A percentile compares a stretch with the other conserved stretches of the same genome.
Evolutionary conservation across 2,329 filamentous ascomycete genomes (phyloP).

Genomic region (Aspergillus novofumigatus): DNA sequence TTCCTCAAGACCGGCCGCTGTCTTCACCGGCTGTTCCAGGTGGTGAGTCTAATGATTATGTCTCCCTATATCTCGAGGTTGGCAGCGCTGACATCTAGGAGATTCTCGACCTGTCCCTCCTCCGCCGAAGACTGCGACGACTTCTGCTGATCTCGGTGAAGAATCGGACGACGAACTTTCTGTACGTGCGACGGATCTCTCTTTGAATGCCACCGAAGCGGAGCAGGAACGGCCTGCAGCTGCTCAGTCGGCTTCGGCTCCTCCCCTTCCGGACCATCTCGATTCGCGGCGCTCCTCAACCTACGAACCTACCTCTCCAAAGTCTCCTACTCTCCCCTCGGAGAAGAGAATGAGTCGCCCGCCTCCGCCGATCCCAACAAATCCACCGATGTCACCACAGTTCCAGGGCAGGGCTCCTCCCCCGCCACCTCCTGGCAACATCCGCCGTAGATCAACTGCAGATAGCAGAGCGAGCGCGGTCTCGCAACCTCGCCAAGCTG

Average conservation of each 20-base stretch:
- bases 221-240: slow-evolving; percentile 39
- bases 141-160: slow-evolving; percentile 71
- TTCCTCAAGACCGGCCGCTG: slow-evolving; percentile 31
- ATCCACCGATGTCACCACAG: slow-evolving; percentile 31
- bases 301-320: slow-evolving; percentile 42
- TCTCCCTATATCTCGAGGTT: not conserved
- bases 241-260: slow-evolving; percentile 47
- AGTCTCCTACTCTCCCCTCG: slow-evolving; percentile 26
- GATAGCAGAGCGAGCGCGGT: slow-evolving; percentile 45
- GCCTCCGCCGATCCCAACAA: slow-evolving; percentile 38
- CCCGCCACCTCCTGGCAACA: slow-evolving; percentile 53
- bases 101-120: slow-evolving; percentile 61
- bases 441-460: slow-evolving; percentile 57
- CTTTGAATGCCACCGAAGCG: slow-evolving; percentile 39
- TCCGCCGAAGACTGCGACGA: slow-evolving; percentile 50
- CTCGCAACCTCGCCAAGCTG: slow-evolving; percentile 44
- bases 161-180: slow-evolving; percentile 87
- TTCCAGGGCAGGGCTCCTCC: slow-evolving; percentile 61
- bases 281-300: slow-evolving; percentile 37
- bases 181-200: slow-evolving; percentile 44
- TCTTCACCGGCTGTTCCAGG: slow-evolving; percentile 44
- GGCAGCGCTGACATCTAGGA: slow-evolving; percentile 23
- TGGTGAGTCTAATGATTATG: slow-evolving; percentile 47
- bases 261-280: slow-evolving; percentile 37
- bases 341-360: slow-evolving; percentile 43